A percentile compares a stretch with the other conserved stretches of the same genome.
Evolutionary conservation across 2,329 filamentous ascomycete genomes (phyloP).

Genomic region (Neodidymelliopsis sp.): DNA sequence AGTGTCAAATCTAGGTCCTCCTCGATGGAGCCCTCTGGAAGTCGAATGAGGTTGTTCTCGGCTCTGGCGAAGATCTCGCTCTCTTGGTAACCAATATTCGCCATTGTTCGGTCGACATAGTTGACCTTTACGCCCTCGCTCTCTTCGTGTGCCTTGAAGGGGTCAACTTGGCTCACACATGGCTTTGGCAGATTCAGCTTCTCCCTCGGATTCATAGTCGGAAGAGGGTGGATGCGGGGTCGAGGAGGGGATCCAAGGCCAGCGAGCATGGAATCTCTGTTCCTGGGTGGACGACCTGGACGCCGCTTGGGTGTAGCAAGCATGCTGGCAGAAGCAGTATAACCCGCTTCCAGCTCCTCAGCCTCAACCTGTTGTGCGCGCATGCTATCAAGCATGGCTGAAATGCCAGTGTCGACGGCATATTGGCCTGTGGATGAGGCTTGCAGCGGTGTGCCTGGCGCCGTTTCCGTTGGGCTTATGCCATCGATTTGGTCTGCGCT

Average conservation of each 20-base stretch:
- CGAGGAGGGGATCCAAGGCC: slow-evolving; percentile 66
- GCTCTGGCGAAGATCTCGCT: slow-evolving; percentile 86
- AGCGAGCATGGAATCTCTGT: slow-evolving; percentile 66
- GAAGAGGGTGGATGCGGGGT: slow-evolving; percentile 76
- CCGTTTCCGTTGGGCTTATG: slow-evolving; percentile 56
- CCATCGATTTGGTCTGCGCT: slow-evolving; percentile 87
- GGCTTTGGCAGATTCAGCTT: slow-evolving; percentile 79
- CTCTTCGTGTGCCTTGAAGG: slow-evolving; percentile 82
- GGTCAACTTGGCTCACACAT: slow-evolving; percentile 77
- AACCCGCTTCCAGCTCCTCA: slow-evolving; percentile 29
- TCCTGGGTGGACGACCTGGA: slow-evolving; percentile 70
- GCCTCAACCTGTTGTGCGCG: slow-evolving; percentile 41
- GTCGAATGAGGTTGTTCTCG: slow-evolving; percentile 72
- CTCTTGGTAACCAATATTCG: slow-evolving; percentile 93
- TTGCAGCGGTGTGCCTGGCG: slow-evolving; percentile 55
- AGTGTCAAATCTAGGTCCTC: slow-evolving; percentile 67
- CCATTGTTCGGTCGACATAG: slow-evolving; percentile 96
- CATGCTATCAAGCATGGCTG: slow-evolving; percentile 45
- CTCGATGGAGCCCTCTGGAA: slow-evolving; percentile 67
- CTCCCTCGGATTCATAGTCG: slow-evolving; percentile 82
- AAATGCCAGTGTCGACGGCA: slow-evolving; percentile 45
- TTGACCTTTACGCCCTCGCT: slow-evolving; percentile 84
- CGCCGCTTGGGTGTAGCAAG: slow-evolving; percentile 60
- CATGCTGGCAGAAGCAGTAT: slow-evolving; percentile 15
- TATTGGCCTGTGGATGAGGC: slow-evolving; percentile 37